phyloP scores from a whole-genome alignment of 345 rosid genomes.

The Rhodomyrtus tomentosa region DNA sequence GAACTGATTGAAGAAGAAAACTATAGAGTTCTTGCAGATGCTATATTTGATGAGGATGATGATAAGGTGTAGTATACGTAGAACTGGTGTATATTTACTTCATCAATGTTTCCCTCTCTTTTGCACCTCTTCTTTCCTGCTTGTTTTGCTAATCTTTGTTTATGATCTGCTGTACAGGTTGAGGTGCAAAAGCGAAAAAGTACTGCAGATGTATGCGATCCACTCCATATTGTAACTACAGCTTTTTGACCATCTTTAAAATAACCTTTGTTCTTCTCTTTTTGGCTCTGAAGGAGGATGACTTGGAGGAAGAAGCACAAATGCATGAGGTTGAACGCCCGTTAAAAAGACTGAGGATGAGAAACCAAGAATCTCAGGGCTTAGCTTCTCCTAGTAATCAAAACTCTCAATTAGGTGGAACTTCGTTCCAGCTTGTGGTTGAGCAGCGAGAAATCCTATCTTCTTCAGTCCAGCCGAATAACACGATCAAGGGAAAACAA shows the following conservation, averaged over 20 bases:
- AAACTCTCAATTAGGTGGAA: constrained; percentile 13
- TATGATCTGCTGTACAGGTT: constrained; percentile 20
- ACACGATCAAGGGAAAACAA: constrained; percentile 6
- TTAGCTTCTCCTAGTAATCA: constrained; percentile 9
- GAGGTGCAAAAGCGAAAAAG: constrained; percentile 18
- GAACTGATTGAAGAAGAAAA: constrained; percentile 70
- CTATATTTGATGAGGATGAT: constrained; percentile 74
- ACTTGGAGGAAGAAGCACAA: constrained; percentile 27
- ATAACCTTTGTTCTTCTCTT: not conserved
- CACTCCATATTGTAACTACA: not conserved
- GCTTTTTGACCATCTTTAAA: not conserved
- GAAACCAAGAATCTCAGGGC: constrained; percentile 29
- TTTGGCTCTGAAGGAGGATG: constrained; percentile 19
- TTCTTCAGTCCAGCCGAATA: not conserved
- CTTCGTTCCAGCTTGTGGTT: constrained; percentile 15
- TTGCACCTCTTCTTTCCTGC: not conserved
- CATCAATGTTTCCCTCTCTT: not conserved
- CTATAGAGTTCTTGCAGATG: constrained; percentile 82
- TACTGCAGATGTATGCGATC: constrained; percentile 23
- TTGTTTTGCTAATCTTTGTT: not conserved
- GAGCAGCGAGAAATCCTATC: constrained; percentile 14
- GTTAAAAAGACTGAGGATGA: constrained; percentile 52
- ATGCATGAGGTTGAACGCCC: constrained; percentile 42
- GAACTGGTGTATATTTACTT: not conserved
- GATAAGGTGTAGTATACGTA: constrained; percentile 23